Percentiles rank a stretch among this genome's conserved stretches.
Evolutionary conservation across 2,329 filamentous ascomycete genomes (phyloP).

Genomic region (Keithomyces neogunnii): DNA sequence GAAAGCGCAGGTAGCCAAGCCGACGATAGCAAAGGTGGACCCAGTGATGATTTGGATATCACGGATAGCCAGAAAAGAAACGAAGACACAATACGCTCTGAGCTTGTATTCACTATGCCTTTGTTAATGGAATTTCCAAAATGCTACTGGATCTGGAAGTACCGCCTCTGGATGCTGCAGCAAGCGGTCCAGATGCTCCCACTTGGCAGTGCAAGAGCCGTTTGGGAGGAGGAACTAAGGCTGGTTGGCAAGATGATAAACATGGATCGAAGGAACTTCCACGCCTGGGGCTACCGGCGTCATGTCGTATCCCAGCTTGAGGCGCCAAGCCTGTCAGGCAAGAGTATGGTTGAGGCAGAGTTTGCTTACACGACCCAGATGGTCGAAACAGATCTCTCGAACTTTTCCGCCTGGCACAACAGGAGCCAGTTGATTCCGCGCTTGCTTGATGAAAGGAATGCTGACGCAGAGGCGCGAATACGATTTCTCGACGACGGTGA

Average conservation of each 20-base stretch:
- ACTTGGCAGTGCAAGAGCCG: constrained; percentile 41
- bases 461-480: background rate
- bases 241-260: constrained; percentile 31
- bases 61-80: no score
- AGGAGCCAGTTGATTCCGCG: background rate
- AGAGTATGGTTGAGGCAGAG: background rate
- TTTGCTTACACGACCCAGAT: background rate
- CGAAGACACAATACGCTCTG: constrained; percentile 45
- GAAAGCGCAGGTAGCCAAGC: no score
- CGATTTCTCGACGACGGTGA: background rate
- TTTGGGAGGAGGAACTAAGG: constrained; percentile 50
- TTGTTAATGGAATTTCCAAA: constrained; percentile 83
- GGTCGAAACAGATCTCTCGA: background rate
- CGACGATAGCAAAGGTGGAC: no score
- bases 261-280: constrained; percentile 35
- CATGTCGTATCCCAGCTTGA: background rate
- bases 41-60: background rate
- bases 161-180: constrained; percentile 76
- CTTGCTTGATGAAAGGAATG: background rate
- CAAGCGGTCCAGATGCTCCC: constrained; percentile 60
- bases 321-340: background rate
- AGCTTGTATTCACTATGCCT: constrained; percentile 76
- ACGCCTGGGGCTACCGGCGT: constrained; percentile 2
- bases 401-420: constrained; percentile 4
- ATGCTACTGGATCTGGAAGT: constrained; percentile 99